A percentile compares a stretch with the other conserved stretches of the same genome.
Conservation (phyloP, 179 eudicot species). For the Patellifolia procumbens region DNA sequence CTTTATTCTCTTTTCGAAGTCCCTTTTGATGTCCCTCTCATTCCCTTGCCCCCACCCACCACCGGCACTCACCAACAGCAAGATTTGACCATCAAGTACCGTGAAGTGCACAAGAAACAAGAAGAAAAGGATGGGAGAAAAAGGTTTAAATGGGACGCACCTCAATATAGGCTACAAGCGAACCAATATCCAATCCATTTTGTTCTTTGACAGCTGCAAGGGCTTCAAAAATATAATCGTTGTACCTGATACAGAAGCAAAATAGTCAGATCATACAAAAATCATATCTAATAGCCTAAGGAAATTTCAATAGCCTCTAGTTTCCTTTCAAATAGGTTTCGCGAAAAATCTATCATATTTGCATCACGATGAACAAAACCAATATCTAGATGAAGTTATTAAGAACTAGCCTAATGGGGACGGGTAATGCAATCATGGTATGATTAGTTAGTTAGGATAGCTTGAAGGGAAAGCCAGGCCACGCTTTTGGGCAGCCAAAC, state of each 20-base stretch:
- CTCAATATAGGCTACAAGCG: slow-evolving; percentile 67
- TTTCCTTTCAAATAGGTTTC: neutral
- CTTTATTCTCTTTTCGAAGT: neutral
- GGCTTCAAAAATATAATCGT: slow-evolving; percentile 69
- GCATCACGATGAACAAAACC: neutral
- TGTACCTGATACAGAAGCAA: slow-evolving; percentile 48
- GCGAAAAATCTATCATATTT: neutral
- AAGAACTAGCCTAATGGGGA: too few relatives aligned
- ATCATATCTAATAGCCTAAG: neutral
- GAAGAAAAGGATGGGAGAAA: neutral
- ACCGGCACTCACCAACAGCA: neutral
- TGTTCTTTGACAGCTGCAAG: slow-evolving; percentile 50
- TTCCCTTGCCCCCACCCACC: neutral
- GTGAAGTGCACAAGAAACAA: neutral
- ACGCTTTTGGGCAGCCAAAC: too few relatives aligned
- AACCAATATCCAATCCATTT: slow-evolving; percentile 62
- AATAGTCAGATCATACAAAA: neutral
- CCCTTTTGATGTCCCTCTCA: neutral
- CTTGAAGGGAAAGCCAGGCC: too few relatives aligned
- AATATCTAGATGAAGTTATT: too few relatives aligned
- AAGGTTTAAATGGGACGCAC: slow-evolving; percentile 34
- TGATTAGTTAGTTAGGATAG: too few relatives aligned
- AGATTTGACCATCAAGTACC: neutral
- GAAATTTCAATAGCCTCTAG: neutral
- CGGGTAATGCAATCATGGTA: too few relatives aligned